phyloP scores from a whole-genome alignment of 2,329 filamentous ascomycete species.

The Epichloe typhina region DNA sequence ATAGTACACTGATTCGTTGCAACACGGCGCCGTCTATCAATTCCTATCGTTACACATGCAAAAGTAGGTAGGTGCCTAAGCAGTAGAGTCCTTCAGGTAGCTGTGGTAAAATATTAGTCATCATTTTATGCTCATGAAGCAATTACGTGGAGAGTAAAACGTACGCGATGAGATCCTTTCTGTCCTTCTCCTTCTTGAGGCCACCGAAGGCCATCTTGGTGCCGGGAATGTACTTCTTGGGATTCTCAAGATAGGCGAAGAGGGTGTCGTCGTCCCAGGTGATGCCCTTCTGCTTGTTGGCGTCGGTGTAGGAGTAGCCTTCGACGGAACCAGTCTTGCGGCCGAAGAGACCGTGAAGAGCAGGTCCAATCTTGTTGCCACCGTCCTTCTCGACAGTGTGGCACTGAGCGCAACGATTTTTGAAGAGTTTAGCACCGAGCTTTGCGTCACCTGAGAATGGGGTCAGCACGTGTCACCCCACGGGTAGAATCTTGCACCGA shows the following conservation, averaged over 20 bases:
- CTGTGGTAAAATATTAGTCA: slow-evolving; percentile 24
- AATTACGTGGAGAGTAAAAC: slow-evolving; percentile 20
- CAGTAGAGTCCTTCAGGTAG: slow-evolving; percentile 57
- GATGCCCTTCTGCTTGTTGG: slow-evolving; percentile 96
- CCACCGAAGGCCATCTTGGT: slow-evolving; percentile 99
- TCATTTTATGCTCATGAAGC: not conserved
- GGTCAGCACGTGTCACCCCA: not conserved
- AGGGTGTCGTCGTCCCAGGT: slow-evolving; percentile 77
- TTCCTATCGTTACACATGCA: slow-evolving; percentile 21
- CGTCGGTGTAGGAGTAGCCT: slow-evolving; percentile 95
- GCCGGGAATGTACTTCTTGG: slow-evolving; percentile 99
- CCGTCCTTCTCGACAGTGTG: slow-evolving; percentile 86
- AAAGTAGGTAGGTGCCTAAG: slow-evolving; percentile 33
- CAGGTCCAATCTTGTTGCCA: slow-evolving; percentile 96
- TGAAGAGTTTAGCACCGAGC: slow-evolving; percentile 99
- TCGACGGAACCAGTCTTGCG: slow-evolving; percentile 85
- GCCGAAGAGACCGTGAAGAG: slow-evolving; percentile 93
- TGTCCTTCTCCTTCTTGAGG: slow-evolving; percentile 99
- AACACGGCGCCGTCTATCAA: slow-evolving; percentile 22
- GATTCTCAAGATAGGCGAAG: slow-evolving; percentile 98
- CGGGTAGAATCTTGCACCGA: no score
- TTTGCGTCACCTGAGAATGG: slow-evolving; percentile 60
- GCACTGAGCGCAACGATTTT: slow-evolving; percentile 97
- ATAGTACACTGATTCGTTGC: slow-evolving; percentile 23
- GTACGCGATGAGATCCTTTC: slow-evolving; percentile 96